Evolutionary conservation across 305 asterid species (phyloP), one percentile per base, ranked within the genome.

Genomic region (Caryopteris hybrid): DNA sequence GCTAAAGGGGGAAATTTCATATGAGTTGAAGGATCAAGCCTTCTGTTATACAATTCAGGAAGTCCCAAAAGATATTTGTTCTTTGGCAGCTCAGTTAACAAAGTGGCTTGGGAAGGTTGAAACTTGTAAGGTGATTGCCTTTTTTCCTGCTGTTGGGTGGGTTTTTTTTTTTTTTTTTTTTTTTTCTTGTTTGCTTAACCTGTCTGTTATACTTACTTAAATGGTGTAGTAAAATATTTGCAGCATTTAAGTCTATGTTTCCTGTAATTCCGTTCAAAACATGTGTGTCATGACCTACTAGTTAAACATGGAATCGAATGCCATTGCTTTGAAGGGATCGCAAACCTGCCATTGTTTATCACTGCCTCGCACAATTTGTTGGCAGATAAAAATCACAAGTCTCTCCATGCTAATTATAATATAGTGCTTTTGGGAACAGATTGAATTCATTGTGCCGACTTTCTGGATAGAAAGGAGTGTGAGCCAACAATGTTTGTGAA

Each of bases 11-110:
- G 99, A 94, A 78, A 80, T 94, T 67, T 80, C 96, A 17, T 94
- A 89, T 61, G 97, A 94, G 71, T 67, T 94, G 83, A 91, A 91
- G 88, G 99, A 95, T 83, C 94, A 80, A 47, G 99, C 99, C 66
- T 86, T 80, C 61, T 89, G 98, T 70, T 94, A 84, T 70, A 82
- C 60, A 71, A 64, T 88, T 46, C 23, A 75, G 69, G 80, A 82
- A 56, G 78, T 80, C 45, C 99, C 98, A 14, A 78, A 78, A 48
- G 96, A 95, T 80, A 74, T 88, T 47, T 89, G 98, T 81, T 81
- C 89, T 79, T 78, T 95, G 80, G 88, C 96, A 72, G 83, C 86
- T 53, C 80, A 71, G 47, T 81, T 88, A 36, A 71, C 96, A n/a
- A 84, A 80, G 67, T 95, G 99, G 98, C 84, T 95, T 68, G 86